phyloP scores from a whole-genome alignment of 306 rosid genomes.

The Argentina anserina region DNA sequence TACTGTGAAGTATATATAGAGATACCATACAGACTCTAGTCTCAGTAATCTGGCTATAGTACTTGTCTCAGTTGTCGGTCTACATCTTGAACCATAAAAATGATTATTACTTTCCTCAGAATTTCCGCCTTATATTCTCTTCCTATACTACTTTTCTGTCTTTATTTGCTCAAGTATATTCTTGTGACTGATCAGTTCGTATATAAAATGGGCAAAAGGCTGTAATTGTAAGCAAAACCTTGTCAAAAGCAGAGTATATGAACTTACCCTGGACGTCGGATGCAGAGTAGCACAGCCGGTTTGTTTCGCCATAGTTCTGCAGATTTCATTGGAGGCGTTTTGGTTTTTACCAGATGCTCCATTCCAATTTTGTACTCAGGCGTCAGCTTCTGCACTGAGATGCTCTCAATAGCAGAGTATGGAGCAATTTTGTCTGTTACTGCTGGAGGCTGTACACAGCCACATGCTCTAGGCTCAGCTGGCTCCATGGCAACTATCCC shows the following conservation, averaged over 20 bases:
- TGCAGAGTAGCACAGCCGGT: slow-evolving; percentile 73
- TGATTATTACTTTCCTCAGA: background rate
- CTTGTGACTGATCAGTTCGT: too few species aligned
- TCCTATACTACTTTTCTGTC: background rate
- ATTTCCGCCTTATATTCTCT: background rate
- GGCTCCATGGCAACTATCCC: slow-evolving; percentile 72
- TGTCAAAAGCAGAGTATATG: background rate
- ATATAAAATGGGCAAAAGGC: background rate
- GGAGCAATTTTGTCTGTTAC: slow-evolving; percentile 58
- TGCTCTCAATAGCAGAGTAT: slow-evolving; percentile 53
- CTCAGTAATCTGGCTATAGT: background rate
- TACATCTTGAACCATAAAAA: background rate
- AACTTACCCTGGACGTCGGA: slow-evolving; percentile 87
- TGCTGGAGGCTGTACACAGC: slow-evolving; percentile 67
- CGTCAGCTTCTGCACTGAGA: slow-evolving; percentile 67
- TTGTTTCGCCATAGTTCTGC: slow-evolving; percentile 64
- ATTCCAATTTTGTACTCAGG: slow-evolving; percentile 84
- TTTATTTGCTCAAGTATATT: background rate
- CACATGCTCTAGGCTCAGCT: slow-evolving; percentile 66
- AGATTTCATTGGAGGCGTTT: slow-evolving; percentile 82
- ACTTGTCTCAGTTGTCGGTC: background rate
- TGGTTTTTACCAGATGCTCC: slow-evolving; percentile 69
- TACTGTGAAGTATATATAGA: background rate
- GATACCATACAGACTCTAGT: background rate
- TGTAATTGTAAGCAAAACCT: background rate